Evolutionary conservation across 768 basidiomycete genomes (phyloP), one percentile per base, ranked within the genome.

Genomic region (Mycena olivaceomarginata): DNA sequence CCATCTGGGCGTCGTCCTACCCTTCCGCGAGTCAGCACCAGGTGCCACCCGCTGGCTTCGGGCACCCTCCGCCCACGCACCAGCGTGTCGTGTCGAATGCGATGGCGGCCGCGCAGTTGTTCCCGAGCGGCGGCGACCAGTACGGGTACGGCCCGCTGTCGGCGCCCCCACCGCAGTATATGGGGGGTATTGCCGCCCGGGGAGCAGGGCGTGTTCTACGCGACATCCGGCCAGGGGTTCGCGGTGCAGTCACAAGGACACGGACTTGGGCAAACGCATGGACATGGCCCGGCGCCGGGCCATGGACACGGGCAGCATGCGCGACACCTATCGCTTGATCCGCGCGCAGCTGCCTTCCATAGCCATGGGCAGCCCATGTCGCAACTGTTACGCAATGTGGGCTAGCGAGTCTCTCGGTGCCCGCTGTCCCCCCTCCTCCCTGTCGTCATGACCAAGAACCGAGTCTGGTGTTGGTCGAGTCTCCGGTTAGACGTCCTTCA

Each of bases 81-180:
- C 75, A 72, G 43, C 75, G 76, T 40, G 76, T 63, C 15, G 66
- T 77, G 59, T 77, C 76, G 31, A 72, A 65, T 25, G 68, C 76
- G 66, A 77, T 77, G 76, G 71, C 71, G 46, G 76, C 71, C 3
- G 76, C 76, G 53, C 76, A 77, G 60, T 62, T 77, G 25, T 77
- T 77, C 62, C 76, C 71, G n/a, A 63, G 59, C 59, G 71, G 71
- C 5, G 67, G 67, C 39, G 76, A 77, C 11, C 71, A 66, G 60
- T 77, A 72, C 57, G 70, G 76, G 25, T 77, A 77, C 25, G 76
- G 76, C 0, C 67, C 76, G 59, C 45, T 31, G 31, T 31, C 70
- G 43, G 59, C 40, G 43, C 72, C 56, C 20, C 53, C 69, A 37
- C 56, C 68, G 39, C 69, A 71, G 57, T 70, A 70, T 39, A 43